These are phyloP conservation scores for Penicillium sp. DNA, from an alignment of 2,329 filamentous ascomycete genomes.

Conservation along the genomic window DNA sequence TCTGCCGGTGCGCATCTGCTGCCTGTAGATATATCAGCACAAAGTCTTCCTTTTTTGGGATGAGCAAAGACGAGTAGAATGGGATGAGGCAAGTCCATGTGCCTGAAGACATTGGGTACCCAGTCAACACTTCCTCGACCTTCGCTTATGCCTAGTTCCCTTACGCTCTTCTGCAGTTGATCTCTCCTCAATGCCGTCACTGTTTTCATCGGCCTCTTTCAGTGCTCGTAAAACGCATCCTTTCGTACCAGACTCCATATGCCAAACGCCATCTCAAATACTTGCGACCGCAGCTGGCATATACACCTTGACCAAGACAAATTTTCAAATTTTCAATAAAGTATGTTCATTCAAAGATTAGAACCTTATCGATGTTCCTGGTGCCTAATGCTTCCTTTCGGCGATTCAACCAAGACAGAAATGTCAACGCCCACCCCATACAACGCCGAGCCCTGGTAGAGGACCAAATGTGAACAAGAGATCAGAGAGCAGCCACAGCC, in stretches of 20 bases:
- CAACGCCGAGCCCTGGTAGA: neutral
- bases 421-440: neutral
- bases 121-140: no score
- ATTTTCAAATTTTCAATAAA: neutral
- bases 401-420: neutral
- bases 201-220: neutral
- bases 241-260: neutral
- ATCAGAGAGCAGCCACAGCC: neutral
- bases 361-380: neutral
- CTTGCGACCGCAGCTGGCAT: neutral
- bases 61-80: no score
- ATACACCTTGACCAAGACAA: neutral
- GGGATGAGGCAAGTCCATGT: no score
- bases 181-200: neutral
- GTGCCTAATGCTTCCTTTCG: neutral
- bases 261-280: neutral
- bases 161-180: neutral
- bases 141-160: no score
- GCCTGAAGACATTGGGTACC: no score
- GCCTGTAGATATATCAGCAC: no score
- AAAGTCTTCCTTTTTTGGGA: no score
- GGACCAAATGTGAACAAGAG: neutral
- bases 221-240: neutral
- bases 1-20: neutral
- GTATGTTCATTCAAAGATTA: constrained; percentile 4